phyloP scores from a whole-genome alignment of 2,329 filamentous ascomycete species.

The Pseudogymnoascus pannorum region DNA sequence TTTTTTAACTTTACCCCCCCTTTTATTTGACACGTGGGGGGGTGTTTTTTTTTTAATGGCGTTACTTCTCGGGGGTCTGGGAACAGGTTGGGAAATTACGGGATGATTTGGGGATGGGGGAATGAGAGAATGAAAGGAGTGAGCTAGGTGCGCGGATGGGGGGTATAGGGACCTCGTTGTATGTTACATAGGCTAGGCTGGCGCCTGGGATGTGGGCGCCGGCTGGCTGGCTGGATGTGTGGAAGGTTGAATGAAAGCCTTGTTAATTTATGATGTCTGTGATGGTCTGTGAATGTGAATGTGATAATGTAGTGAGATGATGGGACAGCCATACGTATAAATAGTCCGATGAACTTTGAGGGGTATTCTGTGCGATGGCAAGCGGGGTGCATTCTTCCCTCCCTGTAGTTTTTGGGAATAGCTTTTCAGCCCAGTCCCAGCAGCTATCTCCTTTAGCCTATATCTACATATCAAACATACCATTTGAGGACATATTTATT shows the following conservation, averaged over 20 bases:
- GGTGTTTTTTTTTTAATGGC: not conserved
- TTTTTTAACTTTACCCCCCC: not conserved
- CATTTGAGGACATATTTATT: too few relatives aligned
- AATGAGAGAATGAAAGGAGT: not conserved
- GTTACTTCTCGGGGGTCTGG: not conserved
- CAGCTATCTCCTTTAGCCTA: too few relatives aligned
- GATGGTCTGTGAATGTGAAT: not conserved
- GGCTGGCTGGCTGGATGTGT: not conserved
- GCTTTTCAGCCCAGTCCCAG: too few relatives aligned
- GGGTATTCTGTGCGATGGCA: too few relatives aligned
- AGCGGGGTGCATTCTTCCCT: too few relatives aligned
- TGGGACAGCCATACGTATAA: too few relatives aligned
- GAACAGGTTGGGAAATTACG: not conserved
- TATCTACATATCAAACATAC: too few relatives aligned
- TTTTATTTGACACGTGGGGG: not conserved
- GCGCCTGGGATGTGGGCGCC: not conserved
- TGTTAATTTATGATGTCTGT: not conserved
- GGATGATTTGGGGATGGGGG: not conserved
- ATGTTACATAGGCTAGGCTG: not conserved
- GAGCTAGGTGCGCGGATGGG: not conserved
- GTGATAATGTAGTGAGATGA: not conserved
- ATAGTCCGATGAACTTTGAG: too few relatives aligned
- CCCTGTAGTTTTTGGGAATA: too few relatives aligned
- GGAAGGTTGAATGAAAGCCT: not conserved
- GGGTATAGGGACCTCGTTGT: constrained; percentile 1